phyloP scores from a whole-genome alignment of 139 green algal species.

The Dunaliella primolecta region DNA sequence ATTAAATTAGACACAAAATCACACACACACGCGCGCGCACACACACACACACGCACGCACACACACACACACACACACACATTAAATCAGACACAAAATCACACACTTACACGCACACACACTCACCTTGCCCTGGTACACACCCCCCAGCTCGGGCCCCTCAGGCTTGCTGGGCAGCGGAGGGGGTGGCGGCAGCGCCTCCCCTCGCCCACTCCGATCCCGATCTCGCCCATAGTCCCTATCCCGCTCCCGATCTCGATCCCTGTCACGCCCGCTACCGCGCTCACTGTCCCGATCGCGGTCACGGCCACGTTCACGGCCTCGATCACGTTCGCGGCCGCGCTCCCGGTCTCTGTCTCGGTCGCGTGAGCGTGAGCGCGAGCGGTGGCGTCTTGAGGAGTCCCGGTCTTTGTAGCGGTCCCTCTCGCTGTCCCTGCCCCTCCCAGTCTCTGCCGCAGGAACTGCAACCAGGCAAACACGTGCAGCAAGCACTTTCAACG shows the following conservation, averaged over 20 bases:
- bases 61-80: neutral
- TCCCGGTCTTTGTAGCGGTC: conserved; percentile 21
- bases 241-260: conserved; percentile 13
- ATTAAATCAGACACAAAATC: no score
- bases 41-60: no score
- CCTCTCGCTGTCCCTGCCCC: conserved; percentile 22
- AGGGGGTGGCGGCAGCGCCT: conserved; percentile 22
- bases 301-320: conserved; percentile 24
- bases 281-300: conserved; percentile 13
- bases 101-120: conserved; percentile 41
- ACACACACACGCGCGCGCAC: conserved; percentile 47
- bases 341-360: conserved; percentile 22
- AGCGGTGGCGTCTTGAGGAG: neutral
- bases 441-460: no score
- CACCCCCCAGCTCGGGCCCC: conserved; percentile 65
- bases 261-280: neutral
- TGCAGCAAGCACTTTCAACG: no score
- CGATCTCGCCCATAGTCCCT: conserved; percentile 20
- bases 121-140: conserved; percentile 67
- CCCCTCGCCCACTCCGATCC: neutral
- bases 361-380: neutral
- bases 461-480: no score
- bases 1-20: neutral
- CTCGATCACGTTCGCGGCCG: conserved; percentile 14
- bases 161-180: conserved; percentile 38